phyloP scores from a whole-genome alignment of 805 yeast genomes.

The Priceomyces melissophilus region DNA sequence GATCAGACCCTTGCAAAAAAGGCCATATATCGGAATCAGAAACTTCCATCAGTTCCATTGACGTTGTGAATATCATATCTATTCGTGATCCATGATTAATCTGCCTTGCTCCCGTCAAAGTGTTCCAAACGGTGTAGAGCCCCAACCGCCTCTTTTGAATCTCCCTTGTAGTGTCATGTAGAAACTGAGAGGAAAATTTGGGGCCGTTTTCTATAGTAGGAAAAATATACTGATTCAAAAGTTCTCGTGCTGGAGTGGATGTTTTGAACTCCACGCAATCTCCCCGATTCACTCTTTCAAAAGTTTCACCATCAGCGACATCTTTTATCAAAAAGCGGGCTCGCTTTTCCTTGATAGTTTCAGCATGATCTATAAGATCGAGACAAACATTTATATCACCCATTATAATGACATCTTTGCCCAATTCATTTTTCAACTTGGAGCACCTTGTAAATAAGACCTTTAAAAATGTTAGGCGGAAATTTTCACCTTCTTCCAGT shows the following conservation, averaged over 20 bases:
- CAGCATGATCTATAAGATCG: constrained; percentile 82
- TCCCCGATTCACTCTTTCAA: constrained; percentile 23
- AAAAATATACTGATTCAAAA: constrained; percentile 26
- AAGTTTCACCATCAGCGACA: constrained; percentile 10
- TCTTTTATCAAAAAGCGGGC: constrained; percentile 32
- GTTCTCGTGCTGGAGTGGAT: constrained; percentile 24
- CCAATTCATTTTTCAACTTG: constrained; percentile 43
- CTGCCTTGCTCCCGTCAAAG: constrained; percentile 69
- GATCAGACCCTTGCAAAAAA: constrained; percentile 81
- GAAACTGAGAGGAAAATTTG: constrained; percentile 19
- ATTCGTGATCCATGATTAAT: constrained; percentile 85
- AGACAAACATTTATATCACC: constrained; percentile 87
- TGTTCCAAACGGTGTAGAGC: constrained; percentile 92
- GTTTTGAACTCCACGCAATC: constrained; percentile 35
- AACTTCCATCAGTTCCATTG: constrained; percentile 28
- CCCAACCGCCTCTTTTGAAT: constrained; percentile 54
- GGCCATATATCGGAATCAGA: constrained; percentile 60
- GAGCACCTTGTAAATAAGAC: constrained; percentile 60
- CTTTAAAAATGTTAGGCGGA: constrained; percentile 54
- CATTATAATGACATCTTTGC: constrained; percentile 71
- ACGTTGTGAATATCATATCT: constrained; percentile 64
- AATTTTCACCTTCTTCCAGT: constrained; percentile 62
- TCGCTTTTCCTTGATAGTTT: constrained; percentile 46
- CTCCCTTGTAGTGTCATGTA: constrained; percentile 59
- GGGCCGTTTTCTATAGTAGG: constrained; percentile 14